Conservation (phyloP, 1,284 basidiomycete genomes). For the Leccinum pachyderme region DNA sequence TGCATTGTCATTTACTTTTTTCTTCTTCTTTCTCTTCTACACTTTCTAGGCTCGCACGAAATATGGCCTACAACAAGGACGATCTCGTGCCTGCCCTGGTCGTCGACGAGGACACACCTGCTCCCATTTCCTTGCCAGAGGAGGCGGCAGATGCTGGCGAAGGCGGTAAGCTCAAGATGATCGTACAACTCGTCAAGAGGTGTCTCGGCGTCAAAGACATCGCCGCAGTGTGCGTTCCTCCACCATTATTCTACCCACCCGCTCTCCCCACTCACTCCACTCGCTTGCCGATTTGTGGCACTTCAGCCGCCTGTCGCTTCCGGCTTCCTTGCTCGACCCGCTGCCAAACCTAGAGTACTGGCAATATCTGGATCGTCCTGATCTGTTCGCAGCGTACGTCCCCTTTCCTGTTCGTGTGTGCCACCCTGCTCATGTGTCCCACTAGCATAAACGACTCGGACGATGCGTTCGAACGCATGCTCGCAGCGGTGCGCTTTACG, state of each 20-base stretch:
- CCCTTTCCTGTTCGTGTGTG: constrained; percentile 2
- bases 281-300: background rate
- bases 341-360: constrained; percentile 94
- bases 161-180: constrained; percentile 89
- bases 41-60: background rate
- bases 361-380: constrained; percentile 93
- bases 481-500: constrained; percentile 84
- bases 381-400: constrained; percentile 85
- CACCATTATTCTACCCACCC: constrained; percentile 1
- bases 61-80: constrained; percentile 21
- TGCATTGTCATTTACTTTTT: background rate
- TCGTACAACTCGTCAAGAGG: constrained; percentile 83
- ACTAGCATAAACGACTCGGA: constrained; percentile 82
- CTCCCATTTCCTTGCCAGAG: constrained; percentile 73
- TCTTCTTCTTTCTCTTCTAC: background rate
- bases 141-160: constrained; percentile 67
- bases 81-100: constrained; percentile 1
- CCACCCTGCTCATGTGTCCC: constrained; percentile 6
- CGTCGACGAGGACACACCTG: constrained; percentile 55
- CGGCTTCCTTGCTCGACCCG: constrained; percentile 87
- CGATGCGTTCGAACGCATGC: constrained; percentile 90
- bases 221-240: constrained; percentile 73
- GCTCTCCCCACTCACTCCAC: constrained; percentile 8
- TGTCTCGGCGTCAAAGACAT: constrained; percentile 89
- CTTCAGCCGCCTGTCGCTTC: constrained; percentile 80